Conservation (phyloP, 2,329 filamentous ascomycete genomes). For the Plenodomus biglobosus region DNA sequence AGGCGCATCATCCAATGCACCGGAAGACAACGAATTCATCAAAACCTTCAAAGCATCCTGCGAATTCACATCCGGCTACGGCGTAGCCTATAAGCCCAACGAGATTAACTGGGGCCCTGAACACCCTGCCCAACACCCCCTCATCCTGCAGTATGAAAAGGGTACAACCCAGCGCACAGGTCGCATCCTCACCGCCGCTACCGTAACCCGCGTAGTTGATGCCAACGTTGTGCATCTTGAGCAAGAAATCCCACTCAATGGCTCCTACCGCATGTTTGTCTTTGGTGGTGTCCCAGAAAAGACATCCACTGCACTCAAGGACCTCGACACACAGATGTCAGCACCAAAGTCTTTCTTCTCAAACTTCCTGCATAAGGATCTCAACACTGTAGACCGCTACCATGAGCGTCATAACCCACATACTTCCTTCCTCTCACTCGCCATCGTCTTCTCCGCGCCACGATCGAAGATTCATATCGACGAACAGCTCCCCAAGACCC, state of each 20-base stretch:
- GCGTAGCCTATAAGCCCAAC: conserved; percentile 82
- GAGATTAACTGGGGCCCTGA: conserved; percentile 76
- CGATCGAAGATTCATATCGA: conserved; percentile 72
- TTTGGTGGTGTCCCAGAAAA: conserved; percentile 70
- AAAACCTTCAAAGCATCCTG: conserved; percentile 88
- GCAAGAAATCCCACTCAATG: conserved; percentile 86
- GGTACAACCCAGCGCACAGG: conserved; percentile 68
- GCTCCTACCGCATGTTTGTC: conserved; percentile 81
- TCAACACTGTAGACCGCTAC: conserved; percentile 54
- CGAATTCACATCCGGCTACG: conserved; percentile 91
- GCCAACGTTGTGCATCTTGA: conserved; percentile 89
- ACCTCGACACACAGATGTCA: conserved; percentile 67
- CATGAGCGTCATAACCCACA: conserved; percentile 86
- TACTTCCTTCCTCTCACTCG: conserved; percentile 77
- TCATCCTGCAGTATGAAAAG: conserved; percentile 63
- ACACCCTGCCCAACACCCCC: conserved; percentile 69
- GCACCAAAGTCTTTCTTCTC: conserved; percentile 72
- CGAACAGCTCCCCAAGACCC: conserved; percentile 66
- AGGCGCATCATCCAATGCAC: conserved; percentile 53
- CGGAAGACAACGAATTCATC: conserved; percentile 73
- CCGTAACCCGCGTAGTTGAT: conserved; percentile 84
- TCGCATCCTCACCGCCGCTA: conserved; percentile 72
- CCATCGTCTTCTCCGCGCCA: conserved; percentile 70
- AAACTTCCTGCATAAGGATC: conserved; percentile 64
- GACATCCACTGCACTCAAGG: conserved; percentile 65